Base-by-base conservation (phyloP, 169 alveolate species). In the Cardiosporidium cionae region DNA sequence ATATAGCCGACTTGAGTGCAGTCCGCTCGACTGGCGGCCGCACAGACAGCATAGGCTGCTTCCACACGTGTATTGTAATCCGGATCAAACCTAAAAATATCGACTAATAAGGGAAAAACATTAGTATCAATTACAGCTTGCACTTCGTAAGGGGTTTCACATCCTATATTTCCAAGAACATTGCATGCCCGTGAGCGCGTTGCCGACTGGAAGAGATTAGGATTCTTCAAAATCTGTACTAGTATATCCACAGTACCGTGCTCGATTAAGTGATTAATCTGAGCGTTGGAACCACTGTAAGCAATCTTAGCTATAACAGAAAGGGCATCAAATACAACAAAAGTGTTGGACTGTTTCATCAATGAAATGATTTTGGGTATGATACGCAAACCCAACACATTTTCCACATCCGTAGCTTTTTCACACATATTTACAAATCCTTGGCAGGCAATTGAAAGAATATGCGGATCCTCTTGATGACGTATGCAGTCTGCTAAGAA, bases 21-120 rank as follows among this genome's bases (percentile, higher is more conserved):
- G 70, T 87, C 85, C 27, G 92, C 92, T 63, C 85, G 74, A 7
- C 93, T 84, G 53, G 84, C 84, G 65, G 93, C 86, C 2, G 94
- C 93, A 74, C 94, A 90, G 35, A 90, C 91, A 31, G 94, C 94
- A 80, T 90, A 90, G 34, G 94, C 94, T 31, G 93, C 90, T 74
- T 90, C 94, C 28, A 88, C 81, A 82, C 87, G 89, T 23, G 90
- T 83, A 80, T 82, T 87, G 72, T 83, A 86, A 78, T 90, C 94
- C 32, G 82, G 80, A 44, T 84, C 90, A 53, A 81, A 79, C 69
- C 83, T 89, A 58, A 86, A 90, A 28, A 86, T 86, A 52, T 78
- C 87, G 52, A 90, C 85, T 65, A 90, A 74, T 74, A 84, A 53
- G 31, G 91, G 91, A 35, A 87, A 79, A 16, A 90, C 94, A 22